phyloP scores from a whole-genome alignment of 345 rosid species.

The Reutealis trisperma region DNA sequence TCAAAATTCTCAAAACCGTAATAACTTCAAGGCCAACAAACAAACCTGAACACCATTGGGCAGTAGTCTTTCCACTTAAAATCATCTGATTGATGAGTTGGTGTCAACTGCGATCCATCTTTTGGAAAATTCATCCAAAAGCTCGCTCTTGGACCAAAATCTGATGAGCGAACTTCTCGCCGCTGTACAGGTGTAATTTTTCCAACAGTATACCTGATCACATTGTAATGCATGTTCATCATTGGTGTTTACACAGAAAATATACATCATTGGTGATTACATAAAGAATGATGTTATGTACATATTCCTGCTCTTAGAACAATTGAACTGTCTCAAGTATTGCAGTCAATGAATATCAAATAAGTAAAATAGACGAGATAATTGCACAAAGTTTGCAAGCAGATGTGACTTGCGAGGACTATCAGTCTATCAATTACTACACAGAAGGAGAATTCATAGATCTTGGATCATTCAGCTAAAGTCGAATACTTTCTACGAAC shows the following conservation, averaged over 20 bases:
- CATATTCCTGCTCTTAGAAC: not conserved
- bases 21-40: constrained; percentile 17
- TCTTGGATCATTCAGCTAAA: constrained; percentile 4
- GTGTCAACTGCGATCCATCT: constrained; percentile 88
- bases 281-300: not conserved
- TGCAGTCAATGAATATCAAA: not conserved
- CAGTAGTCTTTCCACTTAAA: constrained; percentile 99
- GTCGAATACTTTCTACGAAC: constrained; percentile 2
- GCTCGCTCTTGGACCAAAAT: constrained; percentile 94
- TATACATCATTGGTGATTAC: constrained; percentile 9
- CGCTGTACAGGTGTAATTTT: constrained; percentile 94
- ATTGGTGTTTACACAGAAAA: constrained; percentile 4
- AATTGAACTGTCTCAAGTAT: not conserved
- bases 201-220: constrained; percentile 89
- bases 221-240: constrained; percentile 21
- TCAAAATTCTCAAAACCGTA: constrained; percentile 1
- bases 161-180: constrained; percentile 82
- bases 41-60: constrained; percentile 98
- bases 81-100: constrained; percentile 88
- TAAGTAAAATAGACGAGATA: not conserved
- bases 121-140: constrained; percentile 97
- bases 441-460: not conserved
- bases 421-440: not conserved
- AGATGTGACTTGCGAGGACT: not conserved
- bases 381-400: not conserved